Evolutionary conservation across 306 rosid genomes (phyloP).

Genomic region (Adenanthera pavonina): DNA sequence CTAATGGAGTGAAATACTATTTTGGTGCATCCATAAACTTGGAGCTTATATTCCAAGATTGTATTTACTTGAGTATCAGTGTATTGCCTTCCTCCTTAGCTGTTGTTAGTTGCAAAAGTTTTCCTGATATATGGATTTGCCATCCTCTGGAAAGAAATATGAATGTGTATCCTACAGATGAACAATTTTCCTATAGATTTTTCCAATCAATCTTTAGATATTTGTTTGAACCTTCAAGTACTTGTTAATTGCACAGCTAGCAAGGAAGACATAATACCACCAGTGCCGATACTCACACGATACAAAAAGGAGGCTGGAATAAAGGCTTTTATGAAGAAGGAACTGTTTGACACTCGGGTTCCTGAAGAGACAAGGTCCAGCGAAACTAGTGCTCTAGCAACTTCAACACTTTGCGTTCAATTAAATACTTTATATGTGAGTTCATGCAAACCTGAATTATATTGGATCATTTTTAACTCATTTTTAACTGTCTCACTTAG

Average conservation of each 20-base stretch:
- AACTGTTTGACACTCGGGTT: slow-evolving; percentile 82
- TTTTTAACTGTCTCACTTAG: not conserved
- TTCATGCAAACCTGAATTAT: slow-evolving; percentile 40
- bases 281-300: slow-evolving; percentile 89
- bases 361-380: slow-evolving; percentile 79
- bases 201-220: not conserved
- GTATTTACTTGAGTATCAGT: not conserved
- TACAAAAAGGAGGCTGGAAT: slow-evolving; percentile 90
- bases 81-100: slow-evolving; percentile 12
- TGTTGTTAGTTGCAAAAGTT: slow-evolving; percentile 10
- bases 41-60: not conserved
- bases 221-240: slow-evolving; percentile 35
- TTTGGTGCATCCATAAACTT: slow-evolving; percentile 31
- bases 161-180: slow-evolving; percentile 26
- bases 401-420: slow-evolving; percentile 89
- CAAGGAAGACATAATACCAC: slow-evolving; percentile 93
- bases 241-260: slow-evolving; percentile 66
- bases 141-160: slow-evolving; percentile 33
- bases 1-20: slow-evolving; percentile 11
- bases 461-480: slow-evolving; percentile 23
- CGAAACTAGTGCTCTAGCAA: slow-evolving; percentile 75
- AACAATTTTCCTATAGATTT: not conserved
- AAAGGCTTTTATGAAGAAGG: slow-evolving; percentile 98
- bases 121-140: slow-evolving; percentile 13
- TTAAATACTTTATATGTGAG: slow-evolving; percentile 93